Conservation (phyloP, 1,139 yeast species). For the Lodderomyces theae region DNA sequence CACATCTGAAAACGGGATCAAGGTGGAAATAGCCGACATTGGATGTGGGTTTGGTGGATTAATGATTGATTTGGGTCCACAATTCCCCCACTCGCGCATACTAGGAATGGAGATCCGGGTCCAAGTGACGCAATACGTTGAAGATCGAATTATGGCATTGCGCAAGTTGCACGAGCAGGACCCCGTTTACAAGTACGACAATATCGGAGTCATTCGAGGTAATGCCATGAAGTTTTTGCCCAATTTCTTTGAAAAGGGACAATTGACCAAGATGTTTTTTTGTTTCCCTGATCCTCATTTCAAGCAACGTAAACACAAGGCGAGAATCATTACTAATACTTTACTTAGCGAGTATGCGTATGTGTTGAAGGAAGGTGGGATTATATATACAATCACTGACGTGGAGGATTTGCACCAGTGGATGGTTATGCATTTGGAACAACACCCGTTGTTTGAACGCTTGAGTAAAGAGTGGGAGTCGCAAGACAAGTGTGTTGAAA, state of each 20-base stretch:
- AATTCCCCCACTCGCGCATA: conserved; percentile 67
- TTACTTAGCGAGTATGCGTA: conserved; percentile 89
- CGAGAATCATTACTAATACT: conserved; percentile 89
- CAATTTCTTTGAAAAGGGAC: conserved; percentile 80
- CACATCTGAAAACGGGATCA: conserved; percentile 6
- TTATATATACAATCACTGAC: conserved; percentile 92
- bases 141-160: conserved; percentile 88
- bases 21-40: conserved; percentile 89
- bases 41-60: conserved; percentile 99
- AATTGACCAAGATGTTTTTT: conserved; percentile 86
- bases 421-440: conserved; percentile 92
- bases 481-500: conserved; percentile 73
- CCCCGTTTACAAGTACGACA: conserved; percentile 52
- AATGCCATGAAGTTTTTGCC: conserved; percentile 98
- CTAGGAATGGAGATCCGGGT: conserved; percentile 97
- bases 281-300: conserved; percentile 99
- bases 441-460: conserved; percentile 87
- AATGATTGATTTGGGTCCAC: conserved; percentile 74
- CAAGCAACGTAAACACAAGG: conserved; percentile 95
- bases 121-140: conserved; percentile 95
- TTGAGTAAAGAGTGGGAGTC: conserved; percentile 76
- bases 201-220: conserved; percentile 86
- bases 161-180: conserved; percentile 39
- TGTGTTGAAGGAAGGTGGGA: conserved; percentile 81
- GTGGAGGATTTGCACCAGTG: conserved; percentile 90